phyloP scores from a whole-genome alignment of 2,329 filamentous ascomycete genomes.

The Venturia pyrina region DNA sequence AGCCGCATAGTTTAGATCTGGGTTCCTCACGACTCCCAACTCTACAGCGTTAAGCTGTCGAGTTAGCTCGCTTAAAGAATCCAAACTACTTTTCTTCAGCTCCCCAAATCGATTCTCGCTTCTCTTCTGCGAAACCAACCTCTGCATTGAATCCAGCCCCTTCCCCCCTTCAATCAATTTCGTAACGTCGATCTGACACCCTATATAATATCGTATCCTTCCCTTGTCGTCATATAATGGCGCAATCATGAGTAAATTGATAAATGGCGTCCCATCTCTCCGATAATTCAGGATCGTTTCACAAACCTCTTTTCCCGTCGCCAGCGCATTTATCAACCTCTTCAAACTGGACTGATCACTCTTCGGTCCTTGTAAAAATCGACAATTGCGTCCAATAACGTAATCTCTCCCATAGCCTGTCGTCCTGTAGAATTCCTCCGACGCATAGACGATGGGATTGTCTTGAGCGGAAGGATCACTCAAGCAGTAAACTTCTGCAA shows the following conservation, averaged over 20 bases:
- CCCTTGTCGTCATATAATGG: conserved; percentile 33
- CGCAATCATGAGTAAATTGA: conserved; percentile 31
- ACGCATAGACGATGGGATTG: conserved; percentile 37
- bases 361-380: conserved; percentile 34
- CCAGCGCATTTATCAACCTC: conserved; percentile 27
- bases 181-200: conserved; percentile 30
- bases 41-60: neutral
- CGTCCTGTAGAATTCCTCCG: conserved; percentile 35
- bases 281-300: conserved; percentile 36
- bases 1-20: neutral
- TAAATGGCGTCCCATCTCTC: conserved; percentile 30
- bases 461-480: conserved; percentile 33
- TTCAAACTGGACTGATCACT: conserved; percentile 24
- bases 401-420: conserved; percentile 34
- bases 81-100: conserved; percentile 15
- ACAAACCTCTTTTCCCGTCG: conserved; percentile 30
- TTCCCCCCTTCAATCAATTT: conserved; percentile 26
- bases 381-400: conserved; percentile 34
- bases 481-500: conserved; percentile 37
- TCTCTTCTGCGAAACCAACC: conserved; percentile 24
- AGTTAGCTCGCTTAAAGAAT: conserved; percentile 6
- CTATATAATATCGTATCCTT: conserved; percentile 30
- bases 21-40: neutral
- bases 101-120: conserved; percentile 18
- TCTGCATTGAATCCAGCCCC: conserved; percentile 27